Base-by-base conservation (phyloP, 1,284 basidiomycete genomes). In the Inonotus obliquus region DNA sequence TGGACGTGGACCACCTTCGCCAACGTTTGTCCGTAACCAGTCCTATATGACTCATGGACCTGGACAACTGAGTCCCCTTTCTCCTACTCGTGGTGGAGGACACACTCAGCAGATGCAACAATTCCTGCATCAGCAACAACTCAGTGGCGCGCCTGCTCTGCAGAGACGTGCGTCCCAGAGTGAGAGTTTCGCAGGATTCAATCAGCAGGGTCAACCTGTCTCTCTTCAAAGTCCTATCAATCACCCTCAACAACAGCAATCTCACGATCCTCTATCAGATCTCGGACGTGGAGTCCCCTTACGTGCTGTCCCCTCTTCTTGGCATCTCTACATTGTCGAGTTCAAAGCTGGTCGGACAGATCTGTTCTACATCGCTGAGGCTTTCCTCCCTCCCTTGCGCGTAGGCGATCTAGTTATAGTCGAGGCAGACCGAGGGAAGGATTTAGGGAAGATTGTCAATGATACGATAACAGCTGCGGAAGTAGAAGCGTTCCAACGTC, bases 261-360 rank as follows among this genome's bases (percentile, higher is more conserved):
- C 48, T 7, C 41, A 44, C 17, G 41, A 44, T 6, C 7, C 76
- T 66, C 71, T 87, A 62, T 77, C 75, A 27, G 92, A 96, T 23
- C 85, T 97, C 13, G 96, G 96, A 53, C 92, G 91, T 70, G 96
- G 96, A 19, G 83, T 98, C 0, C 93, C 95, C 0, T 80, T 98
- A 17, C 85, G 89, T 68, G 77, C 87, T 32, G 86, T 99, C 32
- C 88, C 94, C 0, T 75, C 87, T 17, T 85, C 86, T 25, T 94
- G 91, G 77, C 92, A 91, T n/a, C 81, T 98, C 4, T 98, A 87
- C 79, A 96, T 98, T 69, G 92, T 98, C 68, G 92, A 97, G 71
- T 99, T 99, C 81, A 98, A 98, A 77, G 94, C 94, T 0, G 94
- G 94, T 0, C 85, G 96, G 29, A 96, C 94, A 64, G 96, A 98